These are phyloP conservation scores for Porogramme epimiltina DNA, from an alignment of 1,284 basidiomycete genomes.

Conservation along the genomic window DNA sequence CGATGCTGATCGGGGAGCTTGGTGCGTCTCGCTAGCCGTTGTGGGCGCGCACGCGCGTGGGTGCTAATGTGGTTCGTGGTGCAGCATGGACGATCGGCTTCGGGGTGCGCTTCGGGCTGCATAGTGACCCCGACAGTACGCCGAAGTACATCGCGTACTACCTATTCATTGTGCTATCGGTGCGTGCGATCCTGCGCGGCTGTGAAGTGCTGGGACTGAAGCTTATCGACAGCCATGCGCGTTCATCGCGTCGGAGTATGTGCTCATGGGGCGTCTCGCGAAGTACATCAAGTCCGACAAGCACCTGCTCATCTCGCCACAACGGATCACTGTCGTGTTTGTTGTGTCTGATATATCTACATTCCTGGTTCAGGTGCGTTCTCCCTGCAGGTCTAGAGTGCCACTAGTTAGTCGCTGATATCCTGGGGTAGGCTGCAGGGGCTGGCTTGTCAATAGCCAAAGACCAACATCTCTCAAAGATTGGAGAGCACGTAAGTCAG, in stretches of 20 bases:
- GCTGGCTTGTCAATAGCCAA: constrained; percentile 41
- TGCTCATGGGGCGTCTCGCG: constrained; percentile 66
- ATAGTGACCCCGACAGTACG: constrained; percentile 40
- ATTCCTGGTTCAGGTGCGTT: constrained; percentile 63
- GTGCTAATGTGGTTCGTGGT: background rate
- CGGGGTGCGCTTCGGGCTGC: constrained; percentile 49
- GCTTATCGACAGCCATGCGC: constrained; percentile 53
- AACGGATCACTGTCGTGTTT: constrained; percentile 54
- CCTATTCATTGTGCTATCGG: constrained; percentile 74
- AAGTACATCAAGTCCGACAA: constrained; percentile 48
- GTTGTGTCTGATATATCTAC: constrained; percentile 64
- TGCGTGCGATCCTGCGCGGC: background rate
- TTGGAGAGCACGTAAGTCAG: constrained; percentile 15
- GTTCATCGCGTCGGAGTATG: constrained; percentile 77
- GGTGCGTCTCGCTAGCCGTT: constrained; percentile 40
- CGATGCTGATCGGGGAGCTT: constrained; percentile 67
- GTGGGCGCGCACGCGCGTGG: background rate
- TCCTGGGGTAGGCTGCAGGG: constrained; percentile 42
- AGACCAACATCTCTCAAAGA: constrained; percentile 14
- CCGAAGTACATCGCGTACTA: constrained; percentile 75
- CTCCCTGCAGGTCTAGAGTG: too few species aligned
- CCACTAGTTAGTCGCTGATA: too few species aligned
- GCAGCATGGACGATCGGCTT: constrained; percentile 54
- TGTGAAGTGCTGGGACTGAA: background rate
- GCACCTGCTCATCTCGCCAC: constrained; percentile 57